Evolutionary conservation across 805 yeast species (phyloP).

Genomic region (Saccharomycopsis amapae): DNA sequence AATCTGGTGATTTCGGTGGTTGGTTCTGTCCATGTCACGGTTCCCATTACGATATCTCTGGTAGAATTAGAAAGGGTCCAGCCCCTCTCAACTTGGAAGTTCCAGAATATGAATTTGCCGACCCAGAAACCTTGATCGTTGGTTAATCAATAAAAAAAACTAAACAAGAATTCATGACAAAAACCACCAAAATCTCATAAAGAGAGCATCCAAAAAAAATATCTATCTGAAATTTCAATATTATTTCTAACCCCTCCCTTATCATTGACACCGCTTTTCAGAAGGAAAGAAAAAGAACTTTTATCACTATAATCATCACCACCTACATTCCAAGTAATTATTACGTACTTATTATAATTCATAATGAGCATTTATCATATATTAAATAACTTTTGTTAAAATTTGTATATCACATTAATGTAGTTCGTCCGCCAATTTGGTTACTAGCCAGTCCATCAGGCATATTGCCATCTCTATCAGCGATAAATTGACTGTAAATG

Average conservation of each 20-base stretch:
- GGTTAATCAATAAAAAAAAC: too few species aligned
- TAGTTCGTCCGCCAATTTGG: slow-evolving; percentile 79
- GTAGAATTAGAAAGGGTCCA: slow-evolving; percentile 99
- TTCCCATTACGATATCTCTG: slow-evolving; percentile 99
- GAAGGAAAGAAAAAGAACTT: too few species aligned
- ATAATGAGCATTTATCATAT: not conserved
- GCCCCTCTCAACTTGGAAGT: slow-evolving; percentile 98
- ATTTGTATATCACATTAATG: slow-evolving; percentile 52
- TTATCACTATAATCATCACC: too few species aligned
- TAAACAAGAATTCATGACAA: too few species aligned
- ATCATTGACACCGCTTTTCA: too few species aligned
- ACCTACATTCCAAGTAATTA: not conserved
- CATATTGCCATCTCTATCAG: slow-evolving; percentile 79
- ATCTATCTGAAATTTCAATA: too few species aligned
- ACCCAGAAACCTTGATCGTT: slow-evolving; percentile 75
- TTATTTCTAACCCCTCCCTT: too few species aligned
- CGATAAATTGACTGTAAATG: slow-evolving; percentile 66
- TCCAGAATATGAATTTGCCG: slow-evolving; percentile 79
- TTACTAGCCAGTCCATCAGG: slow-evolving; percentile 76
- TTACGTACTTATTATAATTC: not conserved
- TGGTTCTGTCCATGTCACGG: slow-evolving; percentile 99
- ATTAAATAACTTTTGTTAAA: not conserved
- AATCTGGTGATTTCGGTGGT: slow-evolving; percentile 99
- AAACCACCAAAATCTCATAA: too few species aligned
- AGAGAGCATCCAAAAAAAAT: too few species aligned